phyloP scores from a whole-genome alignment of 2,329 filamentous ascomycete species.

The Rhynchosporium graminicola region DNA sequence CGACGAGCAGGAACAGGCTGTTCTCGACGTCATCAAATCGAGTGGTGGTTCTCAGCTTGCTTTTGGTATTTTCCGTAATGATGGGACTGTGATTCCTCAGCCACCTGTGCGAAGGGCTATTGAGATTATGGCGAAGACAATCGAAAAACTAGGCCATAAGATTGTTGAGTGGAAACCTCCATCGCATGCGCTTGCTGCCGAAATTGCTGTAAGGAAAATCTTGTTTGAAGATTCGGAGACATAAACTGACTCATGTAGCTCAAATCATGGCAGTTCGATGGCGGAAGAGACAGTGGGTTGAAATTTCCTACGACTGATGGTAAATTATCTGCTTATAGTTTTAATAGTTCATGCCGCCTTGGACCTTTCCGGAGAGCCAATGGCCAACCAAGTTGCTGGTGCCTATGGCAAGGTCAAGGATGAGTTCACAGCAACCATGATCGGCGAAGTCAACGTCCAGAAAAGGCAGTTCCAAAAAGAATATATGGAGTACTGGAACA shows the following conservation, averaged over 20 bases:
- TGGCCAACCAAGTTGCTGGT: constrained; percentile 34
- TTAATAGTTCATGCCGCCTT: constrained; percentile 48
- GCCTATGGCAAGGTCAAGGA: constrained; percentile 39
- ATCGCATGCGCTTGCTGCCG: constrained; percentile 45
- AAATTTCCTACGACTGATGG: background rate
- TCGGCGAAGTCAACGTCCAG: constrained; percentile 47
- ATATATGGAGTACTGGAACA: constrained; percentile 56
- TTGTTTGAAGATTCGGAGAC: background rate
- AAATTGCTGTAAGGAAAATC: constrained; percentile 44
- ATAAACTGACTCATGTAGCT: background rate
- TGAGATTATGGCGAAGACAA: constrained; percentile 49
- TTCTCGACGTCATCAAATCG: constrained; percentile 44
- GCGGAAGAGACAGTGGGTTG: constrained; percentile 47
- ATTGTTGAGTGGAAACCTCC: constrained; percentile 62
- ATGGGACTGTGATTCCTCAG: constrained; percentile 52
- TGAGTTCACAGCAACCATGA: constrained; percentile 38
- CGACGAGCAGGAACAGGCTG: constrained; percentile 43
- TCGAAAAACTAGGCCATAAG: constrained; percentile 56
- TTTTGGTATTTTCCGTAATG: constrained; percentile 56
- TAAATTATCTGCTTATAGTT: background rate
- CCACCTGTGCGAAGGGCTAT: constrained; percentile 60
- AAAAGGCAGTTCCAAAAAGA: constrained; percentile 57
- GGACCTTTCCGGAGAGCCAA: constrained; percentile 55
- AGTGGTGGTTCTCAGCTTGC: constrained; percentile 45
- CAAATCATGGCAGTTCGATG: constrained; percentile 48